Conservation (phyloP, 805 yeast genomes). For the Maudiozyma pseudohumilis region DNA sequence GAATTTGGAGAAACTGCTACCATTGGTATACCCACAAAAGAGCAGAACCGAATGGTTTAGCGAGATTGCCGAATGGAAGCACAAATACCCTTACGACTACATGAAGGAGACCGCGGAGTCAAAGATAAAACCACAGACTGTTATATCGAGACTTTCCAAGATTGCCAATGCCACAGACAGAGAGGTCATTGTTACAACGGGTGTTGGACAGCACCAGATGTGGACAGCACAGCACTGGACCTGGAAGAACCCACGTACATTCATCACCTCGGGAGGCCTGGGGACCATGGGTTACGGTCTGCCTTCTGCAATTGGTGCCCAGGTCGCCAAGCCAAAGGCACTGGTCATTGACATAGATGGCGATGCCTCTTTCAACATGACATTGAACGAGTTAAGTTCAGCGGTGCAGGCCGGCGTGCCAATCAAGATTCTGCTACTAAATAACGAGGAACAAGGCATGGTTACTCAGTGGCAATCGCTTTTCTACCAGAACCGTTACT, state of each 20-base stretch:
- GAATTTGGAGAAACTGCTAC: conserved; percentile 64
- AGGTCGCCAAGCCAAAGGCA: conserved; percentile 89
- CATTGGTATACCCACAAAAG: conserved; percentile 52
- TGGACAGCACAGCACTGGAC: conserved; percentile 98
- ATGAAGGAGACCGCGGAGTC: conserved; percentile 71
- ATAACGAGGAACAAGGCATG: conserved; percentile 99
- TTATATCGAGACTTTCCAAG: conserved; percentile 64
- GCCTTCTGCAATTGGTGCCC: conserved; percentile 98
- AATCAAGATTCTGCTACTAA: conserved; percentile 76
- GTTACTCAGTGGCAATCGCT: conserved; percentile 98
- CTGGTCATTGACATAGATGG: conserved; percentile 95
- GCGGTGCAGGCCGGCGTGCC: conserved; percentile 93
- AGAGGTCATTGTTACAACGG: conserved; percentile 86
- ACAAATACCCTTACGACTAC: conserved; percentile 76
- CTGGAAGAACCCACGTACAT: conserved; percentile 85
- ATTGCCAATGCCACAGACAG: conserved; percentile 46
- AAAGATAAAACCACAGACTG: conserved; percentile 85
- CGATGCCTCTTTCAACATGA: conserved; percentile 97
- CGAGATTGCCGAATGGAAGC: conserved; percentile 71
- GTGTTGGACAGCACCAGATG: conserved; percentile 99
- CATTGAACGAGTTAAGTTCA: conserved; percentile 81
- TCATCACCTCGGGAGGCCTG: conserved; percentile 97
- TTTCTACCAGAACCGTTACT: conserved; percentile 90
- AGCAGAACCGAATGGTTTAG: conserved; percentile 74
- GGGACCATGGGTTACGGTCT: conserved; percentile 98